Evolutionary conservation across 495 filamentous ascomycete species (phyloP).

Genomic region (Talaromyces stipitatus): DNA sequence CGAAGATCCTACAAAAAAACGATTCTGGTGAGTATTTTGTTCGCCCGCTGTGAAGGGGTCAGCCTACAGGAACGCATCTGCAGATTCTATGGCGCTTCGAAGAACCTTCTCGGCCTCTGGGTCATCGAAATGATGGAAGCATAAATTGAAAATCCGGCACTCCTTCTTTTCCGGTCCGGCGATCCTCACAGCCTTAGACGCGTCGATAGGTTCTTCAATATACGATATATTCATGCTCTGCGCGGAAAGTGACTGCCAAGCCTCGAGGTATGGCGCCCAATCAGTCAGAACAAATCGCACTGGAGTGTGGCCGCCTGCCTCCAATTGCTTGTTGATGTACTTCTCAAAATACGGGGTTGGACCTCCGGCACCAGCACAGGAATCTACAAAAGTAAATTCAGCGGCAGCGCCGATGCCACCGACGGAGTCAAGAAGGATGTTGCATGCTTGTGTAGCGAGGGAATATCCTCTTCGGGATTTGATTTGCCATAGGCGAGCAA

Average conservation of each 20-base stretch:
- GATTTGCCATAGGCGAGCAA: neutral
- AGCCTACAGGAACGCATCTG: neutral
- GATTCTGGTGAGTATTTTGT: neutral
- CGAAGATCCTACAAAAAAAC: neutral
- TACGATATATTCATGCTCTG: neutral
- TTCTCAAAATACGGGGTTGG: neutral
- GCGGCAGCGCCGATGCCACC: neutral
- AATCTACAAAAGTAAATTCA: neutral
- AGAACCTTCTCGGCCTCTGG: constrained; percentile 48
- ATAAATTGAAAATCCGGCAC: constrained; percentile 63
- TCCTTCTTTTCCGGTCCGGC: constrained; percentile 10
- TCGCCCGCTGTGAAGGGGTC: too few relatives aligned
- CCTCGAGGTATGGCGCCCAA: neutral
- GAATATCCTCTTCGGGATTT: neutral
- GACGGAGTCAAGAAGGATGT: neutral
- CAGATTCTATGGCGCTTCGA: constrained; percentile 45
- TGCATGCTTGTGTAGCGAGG: neutral
- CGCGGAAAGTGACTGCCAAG: neutral
- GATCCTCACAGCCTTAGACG: neutral
- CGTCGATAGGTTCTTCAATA: neutral
- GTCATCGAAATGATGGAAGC: constrained; percentile 74
- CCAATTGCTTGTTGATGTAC: neutral
- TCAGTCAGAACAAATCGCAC: neutral
- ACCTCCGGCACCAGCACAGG: neutral
- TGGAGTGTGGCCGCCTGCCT: neutral